Evolutionary conservation across 768 basidiomycete genomes (phyloP).

Genomic region (Tylopilus vinaceipallidus): DNA sequence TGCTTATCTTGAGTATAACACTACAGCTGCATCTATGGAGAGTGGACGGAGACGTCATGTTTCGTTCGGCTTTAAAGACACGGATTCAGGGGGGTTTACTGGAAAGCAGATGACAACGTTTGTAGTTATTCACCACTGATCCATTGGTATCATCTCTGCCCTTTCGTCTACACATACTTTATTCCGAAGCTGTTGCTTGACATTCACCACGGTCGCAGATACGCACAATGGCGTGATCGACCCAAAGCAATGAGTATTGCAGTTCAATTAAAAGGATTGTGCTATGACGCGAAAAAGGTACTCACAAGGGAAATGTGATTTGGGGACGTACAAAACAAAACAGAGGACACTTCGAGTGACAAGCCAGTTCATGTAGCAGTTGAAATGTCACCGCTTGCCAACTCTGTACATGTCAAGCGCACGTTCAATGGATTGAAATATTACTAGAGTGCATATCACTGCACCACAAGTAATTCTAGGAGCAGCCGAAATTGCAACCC

Average conservation of each 20-base stretch:
- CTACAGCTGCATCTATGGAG: too few relatives aligned
- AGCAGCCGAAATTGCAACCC: neutral
- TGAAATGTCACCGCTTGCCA: constrained; percentile 4
- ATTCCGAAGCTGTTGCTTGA: too few relatives aligned
- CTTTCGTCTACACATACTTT: too few relatives aligned
- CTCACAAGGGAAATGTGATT: neutral
- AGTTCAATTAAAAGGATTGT: too few relatives aligned
- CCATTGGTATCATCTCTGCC: neutral
- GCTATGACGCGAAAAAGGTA: too few relatives aligned
- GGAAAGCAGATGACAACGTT: too few relatives aligned
- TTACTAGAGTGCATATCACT: constrained; percentile 4
- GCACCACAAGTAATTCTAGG: neutral
- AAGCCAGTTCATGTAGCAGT: constrained; percentile 8
- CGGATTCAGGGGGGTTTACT: neutral
- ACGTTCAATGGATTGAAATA: constrained; percentile 3
- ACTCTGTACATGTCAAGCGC: constrained; percentile 1
- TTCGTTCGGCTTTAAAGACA: neutral
- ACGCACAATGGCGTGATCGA: too few relatives aligned
- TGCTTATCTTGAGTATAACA: too few relatives aligned
- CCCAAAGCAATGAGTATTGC: too few relatives aligned
- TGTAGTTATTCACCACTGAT: neutral
- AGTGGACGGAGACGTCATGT: too few relatives aligned
- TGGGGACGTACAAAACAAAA: constrained; percentile 11
- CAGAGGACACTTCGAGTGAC: constrained; percentile 6
- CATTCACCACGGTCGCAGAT: too few relatives aligned